Evolutionary conservation across 148 eudicot genomes (phyloP).

Genomic region (Heliamphora exappendiculata): DNA sequence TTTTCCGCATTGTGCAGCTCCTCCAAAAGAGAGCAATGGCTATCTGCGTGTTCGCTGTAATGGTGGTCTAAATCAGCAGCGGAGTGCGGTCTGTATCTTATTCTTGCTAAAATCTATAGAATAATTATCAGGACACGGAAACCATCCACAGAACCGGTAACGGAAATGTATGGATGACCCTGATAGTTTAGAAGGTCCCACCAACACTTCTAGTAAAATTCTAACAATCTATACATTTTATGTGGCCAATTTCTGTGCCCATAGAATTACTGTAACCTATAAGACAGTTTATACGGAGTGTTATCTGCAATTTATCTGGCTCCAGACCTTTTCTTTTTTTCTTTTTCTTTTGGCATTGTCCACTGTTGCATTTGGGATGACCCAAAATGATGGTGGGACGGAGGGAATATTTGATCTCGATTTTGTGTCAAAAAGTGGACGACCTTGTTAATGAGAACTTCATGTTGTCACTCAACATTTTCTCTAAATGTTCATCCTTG

Average conservation of each 20-base stretch:
- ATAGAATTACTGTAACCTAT: too few species aligned
- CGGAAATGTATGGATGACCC: too few species aligned
- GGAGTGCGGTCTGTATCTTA: constrained; percentile 66
- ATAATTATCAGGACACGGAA: too few species aligned
- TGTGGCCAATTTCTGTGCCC: too few species aligned
- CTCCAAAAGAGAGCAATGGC: constrained; percentile 68
- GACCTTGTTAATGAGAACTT: not conserved
- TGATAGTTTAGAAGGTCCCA: too few species aligned
- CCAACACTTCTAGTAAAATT: too few species aligned
- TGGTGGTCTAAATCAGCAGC: constrained; percentile 94
- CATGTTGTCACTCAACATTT: not conserved
- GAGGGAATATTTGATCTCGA: not conserved
- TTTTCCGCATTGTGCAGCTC: constrained; percentile 52
- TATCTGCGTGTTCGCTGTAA: constrained; percentile 88
- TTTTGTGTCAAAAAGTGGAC: not conserved
- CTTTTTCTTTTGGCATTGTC: not conserved
- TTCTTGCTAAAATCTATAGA: not conserved
- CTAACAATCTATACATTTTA: too few species aligned
- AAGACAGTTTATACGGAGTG: too few species aligned
- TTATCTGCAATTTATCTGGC: not conserved
- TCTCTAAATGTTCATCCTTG: not conserved
- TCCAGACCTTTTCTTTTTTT: not conserved
- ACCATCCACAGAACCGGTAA: too few species aligned
- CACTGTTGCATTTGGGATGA: too few species aligned
- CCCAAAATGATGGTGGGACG: too few species aligned